A percentile compares a stretch with the other conserved stretches of the same genome.
Evolutionary conservation across 257 asterid genomes (phyloP).

Genomic region (Solanum acaule): DNA sequence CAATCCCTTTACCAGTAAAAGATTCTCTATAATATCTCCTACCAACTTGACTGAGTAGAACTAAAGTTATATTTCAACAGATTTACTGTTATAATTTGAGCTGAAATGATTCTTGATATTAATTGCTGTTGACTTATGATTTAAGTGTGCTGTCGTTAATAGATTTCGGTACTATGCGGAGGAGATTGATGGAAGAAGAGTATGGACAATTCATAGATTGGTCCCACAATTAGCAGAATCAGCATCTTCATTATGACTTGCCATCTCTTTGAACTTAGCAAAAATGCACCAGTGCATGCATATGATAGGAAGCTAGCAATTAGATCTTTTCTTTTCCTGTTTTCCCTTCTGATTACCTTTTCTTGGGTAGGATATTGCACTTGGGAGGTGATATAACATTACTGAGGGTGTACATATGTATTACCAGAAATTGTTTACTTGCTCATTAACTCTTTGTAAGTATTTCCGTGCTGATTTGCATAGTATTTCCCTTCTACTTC

Average conservation of each 20-base stretch:
- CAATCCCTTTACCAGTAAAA: not conserved
- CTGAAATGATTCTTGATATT: not conserved
- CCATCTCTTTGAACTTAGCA: not conserved
- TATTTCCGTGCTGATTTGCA: not conserved
- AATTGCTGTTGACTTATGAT: not conserved
- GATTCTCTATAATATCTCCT: not conserved
- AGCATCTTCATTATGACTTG: slow-evolving; percentile 28
- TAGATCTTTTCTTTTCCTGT: not conserved
- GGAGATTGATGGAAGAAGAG: slow-evolving; percentile 27
- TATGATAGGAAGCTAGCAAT: not conserved
- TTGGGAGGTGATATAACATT: not conserved
- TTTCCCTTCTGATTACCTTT: not conserved
- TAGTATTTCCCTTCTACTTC: not conserved
- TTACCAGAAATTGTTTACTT: not conserved
- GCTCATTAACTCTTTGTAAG: not conserved
- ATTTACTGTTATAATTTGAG: not conserved
- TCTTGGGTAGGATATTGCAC: not conserved
- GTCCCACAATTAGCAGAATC: slow-evolving; percentile 42
- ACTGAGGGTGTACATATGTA: not conserved
- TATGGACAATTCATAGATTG: slow-evolving; percentile 49
- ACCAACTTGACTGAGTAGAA: not conserved
- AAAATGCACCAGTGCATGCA: not conserved
- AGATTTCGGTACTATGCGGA: slow-evolving; percentile 40
- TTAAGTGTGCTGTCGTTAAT: not conserved
- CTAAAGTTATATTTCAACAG: not conserved